These are phyloP conservation scores for Globisporangium camurandrum DNA, from an alignment of 352 stramenopile species.

Conservation along the genomic window DNA sequence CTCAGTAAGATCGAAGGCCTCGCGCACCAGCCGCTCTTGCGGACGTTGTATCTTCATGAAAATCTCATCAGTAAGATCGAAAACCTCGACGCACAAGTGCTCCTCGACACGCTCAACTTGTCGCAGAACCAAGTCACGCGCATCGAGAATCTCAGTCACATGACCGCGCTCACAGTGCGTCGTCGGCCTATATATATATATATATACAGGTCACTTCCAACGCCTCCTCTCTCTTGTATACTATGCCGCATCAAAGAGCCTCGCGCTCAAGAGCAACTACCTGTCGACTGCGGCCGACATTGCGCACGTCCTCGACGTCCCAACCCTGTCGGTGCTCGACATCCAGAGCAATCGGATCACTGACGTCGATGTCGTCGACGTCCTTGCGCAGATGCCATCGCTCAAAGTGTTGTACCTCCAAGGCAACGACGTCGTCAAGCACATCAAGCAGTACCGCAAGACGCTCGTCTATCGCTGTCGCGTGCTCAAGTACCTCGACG, in stretches of 20 bases:
- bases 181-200: background rate
- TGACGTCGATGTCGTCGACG: slow-evolving; percentile 52
- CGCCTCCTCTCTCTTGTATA: no score
- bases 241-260: slow-evolving; percentile 22
- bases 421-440: slow-evolving; percentile 82
- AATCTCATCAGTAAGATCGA: slow-evolving; percentile 94
- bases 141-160: slow-evolving; percentile 70
- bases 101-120: slow-evolving; percentile 74
- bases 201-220: no score
- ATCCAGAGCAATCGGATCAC: slow-evolving; percentile 78
- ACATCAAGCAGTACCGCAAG: slow-evolving; percentile 84
- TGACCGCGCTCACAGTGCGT: slow-evolving; percentile 58
- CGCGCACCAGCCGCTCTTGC: slow-evolving; percentile 76
- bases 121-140: slow-evolving; percentile 74
- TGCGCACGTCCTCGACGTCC: slow-evolving; percentile 53
- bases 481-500: slow-evolving; percentile 75
- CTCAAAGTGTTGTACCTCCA: slow-evolving; percentile 83
- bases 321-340: slow-evolving; percentile 64
- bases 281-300: slow-evolving; percentile 52
- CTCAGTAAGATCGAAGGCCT: slow-evolving; percentile 88
- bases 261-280: slow-evolving; percentile 76
- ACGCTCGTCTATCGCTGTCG: slow-evolving; percentile 68
- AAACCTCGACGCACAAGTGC: slow-evolving; percentile 43
- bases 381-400: slow-evolving; percentile 61
- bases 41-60: slow-evolving; percentile 92